These are phyloP conservation scores for Xerocomus brunneocitrinus DNA, from an alignment of 768 basidiomycete species.

Conservation along the genomic window DNA sequence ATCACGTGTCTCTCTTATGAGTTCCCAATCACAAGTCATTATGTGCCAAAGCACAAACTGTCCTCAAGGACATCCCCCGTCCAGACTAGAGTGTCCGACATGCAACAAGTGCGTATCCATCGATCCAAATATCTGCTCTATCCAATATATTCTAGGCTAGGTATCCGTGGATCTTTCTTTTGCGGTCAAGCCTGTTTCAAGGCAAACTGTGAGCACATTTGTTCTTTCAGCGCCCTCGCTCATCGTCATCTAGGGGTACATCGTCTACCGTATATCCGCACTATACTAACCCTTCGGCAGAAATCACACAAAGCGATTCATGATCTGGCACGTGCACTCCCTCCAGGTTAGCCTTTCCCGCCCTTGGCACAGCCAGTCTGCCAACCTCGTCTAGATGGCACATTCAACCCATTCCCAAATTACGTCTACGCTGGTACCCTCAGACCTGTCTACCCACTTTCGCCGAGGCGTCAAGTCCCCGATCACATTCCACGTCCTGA, in stretches of 20 bases:
- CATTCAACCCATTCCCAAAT: constrained; percentile 74
- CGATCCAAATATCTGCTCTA: neutral
- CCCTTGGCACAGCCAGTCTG: neutral
- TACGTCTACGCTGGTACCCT: constrained; percentile 76
- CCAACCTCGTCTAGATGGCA: constrained; percentile 49
- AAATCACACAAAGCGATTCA: constrained; percentile 82
- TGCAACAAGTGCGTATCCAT: constrained; percentile 72
- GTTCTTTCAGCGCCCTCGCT: neutral
- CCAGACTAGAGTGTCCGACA: constrained; percentile 86
- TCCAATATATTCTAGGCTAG: constrained; percentile 47
- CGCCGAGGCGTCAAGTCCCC: constrained; percentile 70
- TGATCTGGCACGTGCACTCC: constrained; percentile 44
- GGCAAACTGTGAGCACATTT: constrained; percentile 67
- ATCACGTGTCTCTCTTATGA: constrained; percentile 29
- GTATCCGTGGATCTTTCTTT: constrained; percentile 82
- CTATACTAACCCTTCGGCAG: constrained; percentile 33
- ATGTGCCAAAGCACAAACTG: constrained; percentile 68
- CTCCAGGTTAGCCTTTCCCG: constrained; percentile 6
- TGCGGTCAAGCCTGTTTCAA: constrained; percentile 98
- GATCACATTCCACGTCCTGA: constrained; percentile 84
- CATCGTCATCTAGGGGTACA: constrained; percentile 23
- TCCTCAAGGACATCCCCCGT: constrained; percentile 79
- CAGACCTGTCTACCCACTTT: constrained; percentile 85
- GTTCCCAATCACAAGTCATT: constrained; percentile 31
- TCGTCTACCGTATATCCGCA: neutral